Base-by-base conservation (phyloP, 2,329 filamentous ascomycete species). In the Aspergillus puulaauensis region DNA sequence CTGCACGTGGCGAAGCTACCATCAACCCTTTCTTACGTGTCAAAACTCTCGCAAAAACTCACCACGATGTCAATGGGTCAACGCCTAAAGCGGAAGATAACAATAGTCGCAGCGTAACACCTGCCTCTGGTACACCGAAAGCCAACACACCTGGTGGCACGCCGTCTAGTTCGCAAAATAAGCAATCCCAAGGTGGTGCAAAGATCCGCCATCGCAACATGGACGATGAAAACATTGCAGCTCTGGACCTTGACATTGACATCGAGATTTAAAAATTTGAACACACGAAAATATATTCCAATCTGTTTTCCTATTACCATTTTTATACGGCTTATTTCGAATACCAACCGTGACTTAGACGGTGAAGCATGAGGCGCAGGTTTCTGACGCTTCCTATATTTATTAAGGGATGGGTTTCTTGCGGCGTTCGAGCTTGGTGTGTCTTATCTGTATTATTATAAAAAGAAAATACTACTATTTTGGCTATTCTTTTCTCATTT, bases 181-280 rank as follows among this genome's bases (percentile, higher is more conserved):
- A 74, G 58, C 68, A 67, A 27, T 64, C 72, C 39, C 75, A 78
- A 4, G 82, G 83, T 1, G 71, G 84, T 63, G 86, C 86, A 12
- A 89, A 91, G 49, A 90, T 93, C 69, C 87, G 82, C 65, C 83
- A 90, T 76, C 87, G 89, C 31, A 84, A 92, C 57, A 89, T 90
- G 80, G 93, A 96, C 61, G 95, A 98, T 70, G 95, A 98, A 70
- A 89, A 97, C 56, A 93, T 98, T 73, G 92, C 89, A 1, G 84
- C 87, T 24, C 80, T 98, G 79, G 95, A 98, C 72, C 78, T 98
- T 66, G 93, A 91, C 27, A 91, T 98, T 71, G 93, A 98, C 66
- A 87, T 96, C 67, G 92, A 96, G 65, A 91, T 96, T 66, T 91
- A 79, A 59, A 33, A 14, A 53, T 33, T 27, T 37, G 27, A n/a